Evolutionary conservation across 2,329 filamentous ascomycete species (phyloP).

Genomic region (Trichoderma arundinaceum): DNA sequence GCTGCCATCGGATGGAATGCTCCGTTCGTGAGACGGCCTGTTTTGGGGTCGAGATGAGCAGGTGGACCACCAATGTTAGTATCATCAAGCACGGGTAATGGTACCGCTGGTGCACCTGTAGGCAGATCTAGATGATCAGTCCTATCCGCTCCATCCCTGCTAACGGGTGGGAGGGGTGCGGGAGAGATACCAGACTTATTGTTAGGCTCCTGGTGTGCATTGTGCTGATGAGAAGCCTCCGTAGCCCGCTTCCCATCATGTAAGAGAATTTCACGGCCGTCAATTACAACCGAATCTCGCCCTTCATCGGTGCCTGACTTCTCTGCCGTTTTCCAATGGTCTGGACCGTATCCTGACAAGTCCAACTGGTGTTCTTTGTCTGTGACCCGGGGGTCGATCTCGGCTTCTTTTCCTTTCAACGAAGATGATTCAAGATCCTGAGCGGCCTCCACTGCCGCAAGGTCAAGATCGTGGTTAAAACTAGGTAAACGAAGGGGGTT

Average conservation of each 20-base stretch:
- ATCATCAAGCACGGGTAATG: constrained; percentile 74
- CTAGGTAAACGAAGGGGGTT: constrained; percentile 50
- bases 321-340: constrained; percentile 74
- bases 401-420: constrained; percentile 35
- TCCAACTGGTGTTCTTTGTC: constrained; percentile 70
- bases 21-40: constrained; percentile 54
- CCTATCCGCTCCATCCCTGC: constrained; percentile 58
- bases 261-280: constrained; percentile 73
- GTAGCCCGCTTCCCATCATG: constrained; percentile 65
- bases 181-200: constrained; percentile 55
- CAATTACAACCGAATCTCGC: constrained; percentile 73
- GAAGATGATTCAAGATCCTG: constrained; percentile 34
- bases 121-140: constrained; percentile 68
- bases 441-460: constrained; percentile 57
- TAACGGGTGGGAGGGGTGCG: constrained; percentile 58
- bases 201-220: constrained; percentile 43
- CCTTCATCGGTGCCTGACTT: constrained; percentile 65
- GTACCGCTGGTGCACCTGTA: constrained; percentile 72
- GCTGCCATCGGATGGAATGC: constrained; percentile 60
- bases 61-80: constrained; percentile 81
- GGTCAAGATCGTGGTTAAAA: constrained; percentile 71
- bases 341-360: constrained; percentile 76
- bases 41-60: constrained; percentile 57
- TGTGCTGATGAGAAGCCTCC: constrained; percentile 43
- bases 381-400: constrained; percentile 51